Base-by-base conservation (phyloP, 2,329 filamentous ascomycete genomes). In the Fusarium subglutinans region DNA sequence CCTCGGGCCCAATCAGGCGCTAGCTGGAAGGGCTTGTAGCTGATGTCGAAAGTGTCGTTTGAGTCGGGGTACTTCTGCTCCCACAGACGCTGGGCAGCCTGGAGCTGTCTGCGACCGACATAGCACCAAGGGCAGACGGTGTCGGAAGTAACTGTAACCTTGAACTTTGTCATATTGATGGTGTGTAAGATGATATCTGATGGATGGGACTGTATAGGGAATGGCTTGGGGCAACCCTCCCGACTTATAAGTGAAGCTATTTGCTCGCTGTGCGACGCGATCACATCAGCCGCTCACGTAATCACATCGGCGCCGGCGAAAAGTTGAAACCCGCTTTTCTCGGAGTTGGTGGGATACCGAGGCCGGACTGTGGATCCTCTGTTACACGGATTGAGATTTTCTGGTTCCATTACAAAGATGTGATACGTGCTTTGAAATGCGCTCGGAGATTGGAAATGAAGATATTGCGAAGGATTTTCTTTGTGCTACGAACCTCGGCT, bases 31-130 rank as follows among this genome's bases (percentile, higher is more conserved):
- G 87, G 87, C 13, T 81, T 82, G 75, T 85, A 88, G 30, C 80
- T 82, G 54, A 88, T 77, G 47, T 84, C 80, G 68, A 89, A 88
- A 38, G 88, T 94, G 83, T 97, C 94, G 14, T 80, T 79, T 45
- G 82, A 83, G 18, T 83, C 78, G 3, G 86, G 85, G 67, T 87
- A 79, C 28, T 76, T 79, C 17, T 80, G 72, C 60, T 79, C 79
- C 79, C 85, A 87, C 6, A 81, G 73, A 33, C 80, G 79, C 63
- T 88, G 86, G 47, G 87, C 87, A n/a, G 72, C 71, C 63, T 86
- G 82, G 61, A 89, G 83, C 64, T 84, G 83, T 64, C 81, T 82
- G 65, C 85, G 82, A 53, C 86, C 86, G 66, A 89, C 81, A 77
- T 87, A 88, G 79, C 86, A 87, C 81, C 85, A 88, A 4, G 87